Evolutionary conservation across 1,284 basidiomycete species (phyloP), one percentile per base, ranked within the genome.

Genomic region (Termitomyces sp.): DNA sequence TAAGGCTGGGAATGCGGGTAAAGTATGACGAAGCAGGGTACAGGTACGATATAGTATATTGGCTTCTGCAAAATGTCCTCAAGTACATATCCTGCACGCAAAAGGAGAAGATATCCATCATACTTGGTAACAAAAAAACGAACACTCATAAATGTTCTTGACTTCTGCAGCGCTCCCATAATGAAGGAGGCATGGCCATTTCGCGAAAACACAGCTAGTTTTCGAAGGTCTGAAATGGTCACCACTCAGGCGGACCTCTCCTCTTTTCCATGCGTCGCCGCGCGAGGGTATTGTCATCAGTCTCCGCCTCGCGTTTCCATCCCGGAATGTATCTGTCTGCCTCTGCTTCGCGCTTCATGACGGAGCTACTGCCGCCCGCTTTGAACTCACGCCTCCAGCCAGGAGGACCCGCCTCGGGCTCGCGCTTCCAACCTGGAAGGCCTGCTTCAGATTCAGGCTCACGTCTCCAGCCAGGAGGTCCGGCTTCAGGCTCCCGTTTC

Each of bases 261-360:
- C 46, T 54, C 34, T 57, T 53, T 21, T 50, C 19, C 42, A 54
- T 41, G 5, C 56, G 56, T 31, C 28, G 56, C 31, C 24, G 19
- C 28, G 10, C 47, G 39, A 24, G 36, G 7, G 46, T 19, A 24
- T 39, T 41, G 17, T n/a, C 31, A 12, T 17, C 28, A 19, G 46
- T 46, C 38, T 53, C 47, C 13, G 33, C 55, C 13, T 55, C 62
- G 36, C 60, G 62, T 57, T 58, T 63, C 64, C 62, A 64, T 6
- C 45, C 46, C 10, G 59, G 59, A 34, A 41, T 49, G 15, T 43
- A 12, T 42, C 30, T 28, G 13, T 7, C 31, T 15, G 51, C 42
- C 19, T 36, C 55, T 5, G 26, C 15, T 33, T 54, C 47, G n/a
- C 41, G 51, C 5, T 50, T 54, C 62, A 57, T 3, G 21, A 45